These are phyloP conservation scores for Starmerella lactis-condensi DNA, from an alignment of 805 yeast species.

Conservation along the genomic window DNA sequence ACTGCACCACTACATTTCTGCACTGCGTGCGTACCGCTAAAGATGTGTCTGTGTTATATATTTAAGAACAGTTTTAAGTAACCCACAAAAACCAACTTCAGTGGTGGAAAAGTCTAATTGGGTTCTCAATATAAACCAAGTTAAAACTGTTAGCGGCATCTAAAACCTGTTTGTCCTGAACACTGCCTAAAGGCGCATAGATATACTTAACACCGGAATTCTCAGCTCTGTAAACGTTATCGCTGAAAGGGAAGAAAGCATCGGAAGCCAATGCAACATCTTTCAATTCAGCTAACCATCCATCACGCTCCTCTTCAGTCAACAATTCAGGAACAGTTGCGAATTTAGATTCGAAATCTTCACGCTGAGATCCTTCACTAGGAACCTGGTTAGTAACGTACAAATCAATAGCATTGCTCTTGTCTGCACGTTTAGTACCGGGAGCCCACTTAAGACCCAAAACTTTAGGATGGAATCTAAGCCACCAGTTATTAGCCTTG, in stretches of 20 bases:
- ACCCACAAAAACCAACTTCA: too few relatives aligned
- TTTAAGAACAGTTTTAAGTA: too few relatives aligned
- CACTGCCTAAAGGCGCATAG: constrained; percentile 96
- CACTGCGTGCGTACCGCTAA: too few relatives aligned
- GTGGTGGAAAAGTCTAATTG: constrained; percentile 96
- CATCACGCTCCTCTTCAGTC: constrained; percentile 63
- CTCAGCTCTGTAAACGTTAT: constrained; percentile 93
- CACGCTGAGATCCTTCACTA: constrained; percentile 73
- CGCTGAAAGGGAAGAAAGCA: constrained; percentile 99
- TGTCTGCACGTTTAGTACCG: constrained; percentile 96
- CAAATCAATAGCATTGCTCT: constrained; percentile 92
- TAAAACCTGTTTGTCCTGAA: constrained; percentile 90
- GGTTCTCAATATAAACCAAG: constrained; percentile 88
- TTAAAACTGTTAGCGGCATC: constrained; percentile 86
- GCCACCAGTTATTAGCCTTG: constrained; percentile 99
- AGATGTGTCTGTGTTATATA: too few relatives aligned
- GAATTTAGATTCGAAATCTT: constrained; percentile 81
- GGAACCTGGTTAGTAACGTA: constrained; percentile 86
- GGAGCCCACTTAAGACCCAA: constrained; percentile 90
- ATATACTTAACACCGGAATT: constrained; percentile 89
- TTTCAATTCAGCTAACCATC: constrained; percentile 63
- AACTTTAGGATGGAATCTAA: constrained; percentile 94
- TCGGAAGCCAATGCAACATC: constrained; percentile 89
- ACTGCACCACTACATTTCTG: too few relatives aligned
- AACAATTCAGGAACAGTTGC: constrained; percentile 68